Evolutionary conservation across 192 early-diverging fungal genomes (phyloP).

Genomic region (Coemansia sp.): DNA sequence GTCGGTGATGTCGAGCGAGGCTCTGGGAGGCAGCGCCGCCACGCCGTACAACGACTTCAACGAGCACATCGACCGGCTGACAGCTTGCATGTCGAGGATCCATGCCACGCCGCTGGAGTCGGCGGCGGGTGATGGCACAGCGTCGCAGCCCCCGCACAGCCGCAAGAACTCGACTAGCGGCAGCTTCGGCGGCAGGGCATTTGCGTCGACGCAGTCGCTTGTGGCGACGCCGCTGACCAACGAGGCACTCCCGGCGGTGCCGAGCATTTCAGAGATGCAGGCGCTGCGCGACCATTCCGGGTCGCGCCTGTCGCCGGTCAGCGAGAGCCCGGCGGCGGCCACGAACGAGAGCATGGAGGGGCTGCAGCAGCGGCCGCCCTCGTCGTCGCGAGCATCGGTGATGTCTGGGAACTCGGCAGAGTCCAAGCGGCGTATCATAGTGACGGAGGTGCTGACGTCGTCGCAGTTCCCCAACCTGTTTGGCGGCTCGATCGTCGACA

Average conservation of each 20-base stretch:
- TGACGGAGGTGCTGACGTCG: constrained; percentile 38
- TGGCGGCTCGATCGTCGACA: constrained; percentile 20
- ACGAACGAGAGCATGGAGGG: constrained; percentile 3
- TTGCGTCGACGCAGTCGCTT: constrained; percentile 27
- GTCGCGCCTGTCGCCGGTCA: constrained; percentile 42
- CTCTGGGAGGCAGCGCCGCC: constrained; percentile 15
- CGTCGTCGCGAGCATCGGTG: constrained; percentile 45
- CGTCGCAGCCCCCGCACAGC: constrained; percentile 10
- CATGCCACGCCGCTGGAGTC: constrained; percentile 18
- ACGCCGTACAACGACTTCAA: constrained; percentile 46
- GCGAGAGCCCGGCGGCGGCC: constrained; percentile 21
- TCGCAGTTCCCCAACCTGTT: constrained; percentile 47
- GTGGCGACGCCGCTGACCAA: constrained; percentile 9
- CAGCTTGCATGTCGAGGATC: constrained; percentile 45
- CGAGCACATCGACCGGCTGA: constrained; percentile 47
- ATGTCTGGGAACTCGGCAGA: constrained; percentile 44
- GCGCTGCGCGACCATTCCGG: not conserved
- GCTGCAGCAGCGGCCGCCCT: constrained; percentile 30
- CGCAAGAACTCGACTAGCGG: constrained; percentile 38
- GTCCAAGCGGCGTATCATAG: constrained; percentile 50
- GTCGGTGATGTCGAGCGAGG: constrained; percentile 34
- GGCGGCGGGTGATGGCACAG: not conserved
- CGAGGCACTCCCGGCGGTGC: constrained; percentile 13
- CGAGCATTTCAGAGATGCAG: constrained; percentile 4
- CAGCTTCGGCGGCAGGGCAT: constrained; percentile 20